A percentile compares a stretch with the other conserved stretches of the same genome.
Evolutionary conservation across 2,329 filamentous ascomycete genomes (phyloP).

Genomic region (Cladosporium phlei): DNA sequence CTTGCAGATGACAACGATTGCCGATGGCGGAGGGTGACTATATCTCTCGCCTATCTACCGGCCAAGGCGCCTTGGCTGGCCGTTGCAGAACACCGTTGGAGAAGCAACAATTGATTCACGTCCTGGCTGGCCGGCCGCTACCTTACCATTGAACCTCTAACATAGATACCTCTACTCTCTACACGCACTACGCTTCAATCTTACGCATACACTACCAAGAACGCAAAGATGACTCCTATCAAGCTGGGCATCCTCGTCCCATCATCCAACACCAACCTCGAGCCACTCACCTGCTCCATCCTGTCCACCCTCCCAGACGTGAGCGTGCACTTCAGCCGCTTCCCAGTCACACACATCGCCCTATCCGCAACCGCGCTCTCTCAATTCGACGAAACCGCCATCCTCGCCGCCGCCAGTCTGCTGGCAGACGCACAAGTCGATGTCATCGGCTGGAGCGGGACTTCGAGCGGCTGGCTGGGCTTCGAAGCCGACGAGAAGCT

Average conservation of each 20-base stretch:
- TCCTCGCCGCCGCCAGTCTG: constrained; percentile 27
- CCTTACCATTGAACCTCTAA: no score
- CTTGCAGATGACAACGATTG: no score
- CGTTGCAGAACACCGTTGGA: no score
- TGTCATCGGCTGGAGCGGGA: constrained; percentile 31
- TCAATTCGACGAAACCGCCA: constrained; percentile 30
- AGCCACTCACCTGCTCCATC: constrained; percentile 40
- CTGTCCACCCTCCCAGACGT: constrained; percentile 31
- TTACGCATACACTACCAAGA: no score
- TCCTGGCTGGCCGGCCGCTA: no score
- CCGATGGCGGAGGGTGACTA: no score
- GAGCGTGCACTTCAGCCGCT: constrained; percentile 42
- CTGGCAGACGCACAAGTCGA: constrained; percentile 30
- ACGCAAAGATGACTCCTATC: constrained; percentile 5
- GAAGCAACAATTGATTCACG: no score
- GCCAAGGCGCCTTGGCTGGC: no score
- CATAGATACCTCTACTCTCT: no score
- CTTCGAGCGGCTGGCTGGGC: constrained; percentile 24
- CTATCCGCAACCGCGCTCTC: constrained; percentile 32
- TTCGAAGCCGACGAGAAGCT: constrained; percentile 34
- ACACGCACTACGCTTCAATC: no score
- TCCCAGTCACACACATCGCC: constrained; percentile 39
- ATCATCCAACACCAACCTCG: constrained; percentile 43
- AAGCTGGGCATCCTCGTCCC: constrained; percentile 41
- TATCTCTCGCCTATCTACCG: no score